These are phyloP conservation scores for Paspalum notatum DNA, from an alignment of 176 grass and related monocot genomes.

Conservation along the genomic window DNA sequence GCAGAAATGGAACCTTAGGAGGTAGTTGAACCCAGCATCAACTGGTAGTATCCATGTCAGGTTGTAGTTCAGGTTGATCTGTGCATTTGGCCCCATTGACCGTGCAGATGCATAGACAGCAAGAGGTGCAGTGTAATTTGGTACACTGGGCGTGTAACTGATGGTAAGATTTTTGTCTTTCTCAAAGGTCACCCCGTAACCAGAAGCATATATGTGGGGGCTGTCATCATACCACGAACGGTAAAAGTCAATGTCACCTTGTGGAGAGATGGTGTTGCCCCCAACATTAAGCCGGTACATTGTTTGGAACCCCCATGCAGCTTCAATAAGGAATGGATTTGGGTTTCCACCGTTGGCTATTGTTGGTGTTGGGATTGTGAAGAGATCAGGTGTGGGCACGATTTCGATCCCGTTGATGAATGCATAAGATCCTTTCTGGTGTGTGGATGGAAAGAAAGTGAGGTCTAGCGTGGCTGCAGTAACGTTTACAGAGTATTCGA, in stretches of 20 bases:
- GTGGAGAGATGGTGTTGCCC: not conserved
- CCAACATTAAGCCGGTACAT: constrained; percentile 9
- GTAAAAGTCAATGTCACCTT: not conserved
- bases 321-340: not conserved
- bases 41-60: not conserved
- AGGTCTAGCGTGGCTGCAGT: not conserved
- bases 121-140: not conserved
- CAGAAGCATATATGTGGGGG: not conserved
- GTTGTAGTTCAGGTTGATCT: not conserved
- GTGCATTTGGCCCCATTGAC: not conserved
- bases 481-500: not conserved
- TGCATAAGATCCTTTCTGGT: not conserved
- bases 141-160: not conserved
- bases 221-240: not conserved
- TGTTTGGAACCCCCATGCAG: not conserved
- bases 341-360: not conserved
- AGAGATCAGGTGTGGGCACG: not conserved
- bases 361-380: not conserved
- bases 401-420: constrained; percentile 3
- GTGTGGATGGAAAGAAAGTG: constrained; percentile 5
- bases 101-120: not conserved
- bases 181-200: not conserved
- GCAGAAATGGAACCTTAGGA: constrained; percentile 10
- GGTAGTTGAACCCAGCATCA: constrained; percentile 1
- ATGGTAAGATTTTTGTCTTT: not conserved